Evolutionary conservation across 768 basidiomycete genomes (phyloP).

Genomic region (Phlebiopsis gigantea): DNA sequence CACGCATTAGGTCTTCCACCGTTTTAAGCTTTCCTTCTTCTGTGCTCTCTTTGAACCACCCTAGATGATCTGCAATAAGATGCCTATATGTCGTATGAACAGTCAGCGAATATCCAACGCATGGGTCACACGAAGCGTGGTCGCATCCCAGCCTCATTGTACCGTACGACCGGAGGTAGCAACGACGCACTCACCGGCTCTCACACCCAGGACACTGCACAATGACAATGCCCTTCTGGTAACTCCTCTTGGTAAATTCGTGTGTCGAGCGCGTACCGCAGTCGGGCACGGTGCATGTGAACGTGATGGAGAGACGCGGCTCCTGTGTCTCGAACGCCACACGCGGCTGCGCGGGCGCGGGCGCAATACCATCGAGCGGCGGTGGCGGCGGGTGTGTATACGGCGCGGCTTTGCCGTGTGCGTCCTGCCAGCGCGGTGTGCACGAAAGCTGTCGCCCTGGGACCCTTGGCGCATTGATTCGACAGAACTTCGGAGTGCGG

Average conservation of each 20-base stretch:
- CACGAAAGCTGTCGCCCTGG: background rate
- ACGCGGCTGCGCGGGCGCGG: background rate
- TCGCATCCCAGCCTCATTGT: background rate
- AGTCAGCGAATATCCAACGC: background rate
- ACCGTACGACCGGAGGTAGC: background rate
- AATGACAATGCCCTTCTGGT: conserved; percentile 84
- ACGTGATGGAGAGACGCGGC: conserved; percentile 69
- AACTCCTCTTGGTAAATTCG: conserved; percentile 79
- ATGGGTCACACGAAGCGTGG: conserved; percentile 9
- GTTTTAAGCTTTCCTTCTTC: conserved; percentile 68
- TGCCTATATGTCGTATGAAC: conserved; percentile 48
- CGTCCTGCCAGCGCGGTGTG: background rate
- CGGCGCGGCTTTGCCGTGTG: background rate
- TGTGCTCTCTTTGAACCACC: conserved; percentile 87
- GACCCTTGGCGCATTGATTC: background rate
- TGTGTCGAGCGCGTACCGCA: conserved; percentile 84
- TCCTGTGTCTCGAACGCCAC: conserved; percentile 38
- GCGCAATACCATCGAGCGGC: background rate
- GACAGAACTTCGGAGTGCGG: background rate
- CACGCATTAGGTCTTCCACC: conserved; percentile 75
- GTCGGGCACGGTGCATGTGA: conserved; percentile 76
- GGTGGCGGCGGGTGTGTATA: background rate
- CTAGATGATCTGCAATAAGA: conserved; percentile 84
- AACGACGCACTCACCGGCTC: conserved; percentile 56
- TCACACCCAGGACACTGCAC: conserved; percentile 89